Base-by-base conservation (phyloP, 192 early-diverging fungal species). In the Linnemannia schmuckeri region DNA sequence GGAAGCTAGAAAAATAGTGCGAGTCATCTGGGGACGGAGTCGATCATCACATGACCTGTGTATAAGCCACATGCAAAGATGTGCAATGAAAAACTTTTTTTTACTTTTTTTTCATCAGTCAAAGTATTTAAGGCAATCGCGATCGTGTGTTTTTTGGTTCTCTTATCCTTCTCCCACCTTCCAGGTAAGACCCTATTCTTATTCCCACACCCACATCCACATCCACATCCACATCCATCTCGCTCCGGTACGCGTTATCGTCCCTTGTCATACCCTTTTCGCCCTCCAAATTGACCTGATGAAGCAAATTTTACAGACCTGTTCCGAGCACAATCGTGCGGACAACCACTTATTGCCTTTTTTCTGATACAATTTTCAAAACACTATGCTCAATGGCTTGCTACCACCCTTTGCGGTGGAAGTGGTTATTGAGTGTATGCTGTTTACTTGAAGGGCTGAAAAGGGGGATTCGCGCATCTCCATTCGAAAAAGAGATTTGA, bases 291-390 rank as follows among this genome's bases (percentile, higher is more conserved):
- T 63, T 82, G 33, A 69, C 55, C 77, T 83, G 82, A 83, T 83
- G 82, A 83, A 83, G 82, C 82, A 83, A 83, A 83, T 83, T 83
- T 83, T 83, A 83, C 82, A 83, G 82, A 83, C 82, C 82, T 83
- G 82, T 83, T 78, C 82, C 76, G 82, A 83, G 82, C 72, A 77
- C 72, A 74, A 61, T 55, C 57, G 44, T 83, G 82, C 82, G 82
- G 82, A 83, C 76, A 83, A 83, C 42, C 82, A 83, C 82, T 83
- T 83, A 78, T 83, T 77, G 76, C 82, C 76, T 83, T 78, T 78
- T 70, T 70, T 78, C 77, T 78, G 77, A 74, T 77, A 61, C 70
- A 55, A 72, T 72, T 72, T 35, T 18, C 18, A 20, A 4, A 41
- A 30, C 55, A 27, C 22, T 9, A 27, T 27, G 27, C 61, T 66